Base-by-base conservation (phyloP, 192 early-diverging fungal species). In the Piromyces finnis region DNA sequence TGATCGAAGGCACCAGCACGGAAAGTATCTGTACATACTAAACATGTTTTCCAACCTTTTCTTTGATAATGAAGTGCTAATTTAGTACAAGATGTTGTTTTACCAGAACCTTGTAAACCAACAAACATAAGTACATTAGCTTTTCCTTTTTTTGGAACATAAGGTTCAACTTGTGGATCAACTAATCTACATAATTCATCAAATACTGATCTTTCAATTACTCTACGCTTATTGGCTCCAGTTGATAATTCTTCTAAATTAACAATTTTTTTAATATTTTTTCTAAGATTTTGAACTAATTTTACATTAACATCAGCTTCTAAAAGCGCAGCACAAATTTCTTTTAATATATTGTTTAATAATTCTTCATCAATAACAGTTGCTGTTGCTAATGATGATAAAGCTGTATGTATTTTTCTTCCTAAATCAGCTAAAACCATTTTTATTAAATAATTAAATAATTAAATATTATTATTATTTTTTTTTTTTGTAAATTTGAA, bases 1-100 rank as follows among this genome's bases (percentile, higher is more conserved):
- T 98, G 97, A 87, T 98, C 97, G 84, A 97, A 97, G 18, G 97
- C 97, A 87, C 97, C 97, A 77, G 97, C 97, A 84, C 97, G 94
- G 87, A 97, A 98, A 18, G 97, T 98, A 85, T 98, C 97, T 4
- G 96, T 92, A 81, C 96, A 97, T 14, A 98, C 95, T 29, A 98
- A 84, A 16, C 93, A 92, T 1, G 92, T 92, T 84, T 97, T 97
- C 92, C 92, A 96, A 0, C 96, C 96, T 84, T 98, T 98, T 78
- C 94, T 90, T 85, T 94, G 93, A 84, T 98, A 98, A 79, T 95
- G 89, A 26, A 92, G 89, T 4, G 95, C 97, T 77, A 98, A 86
- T 86, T 98, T 98, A 29, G 96, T 97, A 86, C 97, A 98, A 12
- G 97, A 94, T 1, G 97, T 98, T 27, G 97, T 98, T 81, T 98